A percentile compares a stretch with the other conserved stretches of the same genome.
Conservation (phyloP, 768 basidiomycete species). For the Pleurotus tuber-regium region DNA sequence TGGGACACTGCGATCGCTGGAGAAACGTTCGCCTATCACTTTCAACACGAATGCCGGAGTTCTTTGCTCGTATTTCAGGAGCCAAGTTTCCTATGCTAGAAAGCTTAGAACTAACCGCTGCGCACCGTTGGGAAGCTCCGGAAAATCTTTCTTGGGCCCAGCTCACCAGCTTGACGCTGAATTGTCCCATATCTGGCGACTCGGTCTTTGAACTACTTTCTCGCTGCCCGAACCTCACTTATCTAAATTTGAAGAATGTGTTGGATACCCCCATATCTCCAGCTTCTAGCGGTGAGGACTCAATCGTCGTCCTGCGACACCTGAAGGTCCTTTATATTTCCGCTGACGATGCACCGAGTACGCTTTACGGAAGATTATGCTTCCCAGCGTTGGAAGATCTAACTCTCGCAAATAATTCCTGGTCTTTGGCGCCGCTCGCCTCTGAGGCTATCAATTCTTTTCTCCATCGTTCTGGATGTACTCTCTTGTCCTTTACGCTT, state of each 20-base stretch:
- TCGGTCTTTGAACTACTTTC: neutral
- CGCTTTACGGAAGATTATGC: neutral
- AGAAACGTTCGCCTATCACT: neutral
- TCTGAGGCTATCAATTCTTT: neutral
- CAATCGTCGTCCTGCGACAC: neutral
- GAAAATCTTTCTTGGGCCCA: neutral
- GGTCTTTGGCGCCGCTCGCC: neutral
- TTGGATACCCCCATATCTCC: neutral
- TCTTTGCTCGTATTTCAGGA: neutral
- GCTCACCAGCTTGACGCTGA: neutral
- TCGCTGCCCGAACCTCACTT: neutral
- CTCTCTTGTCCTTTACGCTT: constrained; percentile 2
- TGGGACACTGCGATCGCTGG: no score
- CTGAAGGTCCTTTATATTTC: neutral
- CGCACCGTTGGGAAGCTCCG: neutral
- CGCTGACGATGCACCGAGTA: neutral
- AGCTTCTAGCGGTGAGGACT: neutral
- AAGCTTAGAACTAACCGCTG: neutral
- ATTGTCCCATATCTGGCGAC: constrained; percentile 3
- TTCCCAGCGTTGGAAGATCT: neutral
- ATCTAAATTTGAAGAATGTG: neutral
- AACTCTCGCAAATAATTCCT: neutral
- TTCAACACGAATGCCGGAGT: neutral
- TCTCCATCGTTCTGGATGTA: neutral
- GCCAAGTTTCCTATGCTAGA: neutral